phyloP scores from a whole-genome alignment of 2,329 filamentous ascomycete genomes.

The Botrytis fabae region DNA sequence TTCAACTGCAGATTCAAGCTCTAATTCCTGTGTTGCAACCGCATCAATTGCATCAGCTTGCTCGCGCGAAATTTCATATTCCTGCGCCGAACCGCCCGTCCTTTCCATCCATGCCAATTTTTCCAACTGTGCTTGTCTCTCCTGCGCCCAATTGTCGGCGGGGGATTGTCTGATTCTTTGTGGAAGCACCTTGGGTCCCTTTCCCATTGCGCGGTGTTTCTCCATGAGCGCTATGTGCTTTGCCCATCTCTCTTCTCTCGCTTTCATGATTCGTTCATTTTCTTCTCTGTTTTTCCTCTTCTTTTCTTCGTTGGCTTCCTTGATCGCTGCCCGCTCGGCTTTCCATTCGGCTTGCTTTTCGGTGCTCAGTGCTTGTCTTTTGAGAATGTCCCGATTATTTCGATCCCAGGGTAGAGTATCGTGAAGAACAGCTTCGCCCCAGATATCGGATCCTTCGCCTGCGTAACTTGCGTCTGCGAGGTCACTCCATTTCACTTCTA shows the following conservation, averaged over 20 bases:
- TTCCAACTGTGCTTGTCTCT: not conserved
- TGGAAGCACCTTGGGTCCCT: not conserved
- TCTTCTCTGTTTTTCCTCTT: conserved; percentile 5
- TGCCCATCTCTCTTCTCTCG: conserved; percentile 5
- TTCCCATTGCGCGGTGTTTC: not conserved
- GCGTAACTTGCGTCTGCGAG: conserved; percentile 44
- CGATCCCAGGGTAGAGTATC: not conserved
- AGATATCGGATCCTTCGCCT: conserved; percentile 29
- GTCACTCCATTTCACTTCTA: conserved; percentile 42
- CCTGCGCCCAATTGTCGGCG: not conserved
- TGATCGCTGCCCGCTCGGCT: not conserved
- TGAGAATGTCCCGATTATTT: not conserved
- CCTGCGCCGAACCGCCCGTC: not conserved
- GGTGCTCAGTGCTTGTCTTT: not conserved
- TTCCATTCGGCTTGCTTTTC: conserved; percentile 16
- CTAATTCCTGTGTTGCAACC: not conserved
- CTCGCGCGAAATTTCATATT: not conserved
- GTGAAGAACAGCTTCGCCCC: conserved; percentile 41
- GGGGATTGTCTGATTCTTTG: not conserved
- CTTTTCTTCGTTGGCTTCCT: conserved; percentile 1
- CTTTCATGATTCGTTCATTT: not conserved
- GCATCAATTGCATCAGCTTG: not conserved
- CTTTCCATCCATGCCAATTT: conserved; percentile 14
- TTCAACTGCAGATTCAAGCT: not conserved
- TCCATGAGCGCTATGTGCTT: conserved; percentile 16